Evolutionary conservation across 1,139 yeast species (phyloP).

Genomic region (Zygosaccharomyces sapae): DNA sequence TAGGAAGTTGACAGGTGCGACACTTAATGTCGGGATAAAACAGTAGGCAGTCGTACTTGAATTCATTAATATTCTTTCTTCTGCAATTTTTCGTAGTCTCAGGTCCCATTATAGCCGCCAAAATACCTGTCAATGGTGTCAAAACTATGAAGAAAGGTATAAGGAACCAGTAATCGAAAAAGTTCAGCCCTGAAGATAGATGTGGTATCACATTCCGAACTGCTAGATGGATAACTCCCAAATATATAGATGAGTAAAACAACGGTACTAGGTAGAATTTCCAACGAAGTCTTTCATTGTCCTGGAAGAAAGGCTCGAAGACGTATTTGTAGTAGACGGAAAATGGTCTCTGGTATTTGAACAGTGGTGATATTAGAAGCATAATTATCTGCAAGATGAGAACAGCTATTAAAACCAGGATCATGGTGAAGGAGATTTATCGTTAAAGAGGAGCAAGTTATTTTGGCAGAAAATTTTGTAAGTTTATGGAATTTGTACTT

Average conservation of each 20-base stretch:
- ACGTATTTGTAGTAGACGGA: constrained; percentile 25
- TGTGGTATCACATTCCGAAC: constrained; percentile 17
- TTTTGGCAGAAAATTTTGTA: not conserved
- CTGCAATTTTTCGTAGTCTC: constrained; percentile 12
- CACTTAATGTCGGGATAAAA: constrained; percentile 43
- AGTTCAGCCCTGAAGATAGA: constrained; percentile 14
- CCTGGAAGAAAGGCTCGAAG: constrained; percentile 29
- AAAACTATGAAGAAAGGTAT: constrained; percentile 23
- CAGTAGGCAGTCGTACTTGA: constrained; percentile 53
- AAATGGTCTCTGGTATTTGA: constrained; percentile 22
- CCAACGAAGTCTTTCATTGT: constrained; percentile 25
- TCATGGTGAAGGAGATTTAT: constrained; percentile 1
- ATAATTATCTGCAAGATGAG: constrained; percentile 22
- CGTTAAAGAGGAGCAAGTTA: not conserved
- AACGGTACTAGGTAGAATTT: constrained; percentile 31
- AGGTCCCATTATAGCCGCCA: constrained; percentile 25
- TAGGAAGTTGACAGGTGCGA: constrained; percentile 59
- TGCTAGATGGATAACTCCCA: constrained; percentile 23
- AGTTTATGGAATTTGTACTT: not conserved
- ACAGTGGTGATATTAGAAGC: constrained; percentile 29
- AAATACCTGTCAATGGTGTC: constrained; percentile 21
- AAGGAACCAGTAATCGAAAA: constrained; percentile 20
- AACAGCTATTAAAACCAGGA: constrained; percentile 3
- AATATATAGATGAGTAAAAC: constrained; percentile 26
- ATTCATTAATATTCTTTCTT: constrained; percentile 26